These are phyloP conservation scores for Aspergillus proliferans DNA, from an alignment of 2,329 filamentous ascomycete genomes.

Conservation along the genomic window DNA sequence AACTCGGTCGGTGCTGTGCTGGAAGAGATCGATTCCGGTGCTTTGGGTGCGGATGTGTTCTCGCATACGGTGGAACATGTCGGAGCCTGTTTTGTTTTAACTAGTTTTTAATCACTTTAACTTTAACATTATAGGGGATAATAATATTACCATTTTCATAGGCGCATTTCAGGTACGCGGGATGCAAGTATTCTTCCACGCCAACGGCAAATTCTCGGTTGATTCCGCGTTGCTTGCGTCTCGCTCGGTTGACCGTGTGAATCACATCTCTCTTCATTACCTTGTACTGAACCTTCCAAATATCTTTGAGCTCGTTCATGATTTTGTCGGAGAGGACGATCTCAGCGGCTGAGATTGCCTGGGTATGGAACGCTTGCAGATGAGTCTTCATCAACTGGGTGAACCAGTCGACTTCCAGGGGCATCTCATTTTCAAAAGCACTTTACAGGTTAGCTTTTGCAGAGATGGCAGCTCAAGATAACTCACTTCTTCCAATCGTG, in stretches of 20 bases:
- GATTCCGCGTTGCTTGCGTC: background rate
- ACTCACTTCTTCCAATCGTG: background rate
- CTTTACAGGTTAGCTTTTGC: background rate
- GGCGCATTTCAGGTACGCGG: background rate
- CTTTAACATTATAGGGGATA: background rate
- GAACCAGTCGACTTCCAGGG: background rate
- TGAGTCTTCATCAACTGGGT: background rate
- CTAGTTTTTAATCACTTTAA: background rate
- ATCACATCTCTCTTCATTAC: background rate
- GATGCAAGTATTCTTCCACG: background rate
- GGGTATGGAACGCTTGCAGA: background rate
- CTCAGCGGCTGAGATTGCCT: background rate
- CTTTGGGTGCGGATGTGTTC: background rate
- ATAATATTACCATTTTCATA: background rate
- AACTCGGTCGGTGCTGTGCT: background rate
- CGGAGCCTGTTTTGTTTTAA: background rate
- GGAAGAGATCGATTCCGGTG: background rate
- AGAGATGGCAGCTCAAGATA: background rate
- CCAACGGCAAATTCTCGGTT: background rate
- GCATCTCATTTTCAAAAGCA: background rate
- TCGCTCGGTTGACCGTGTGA: too few relatives aligned
- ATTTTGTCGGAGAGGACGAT: background rate
- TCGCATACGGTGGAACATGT: background rate
- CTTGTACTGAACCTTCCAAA: background rate
- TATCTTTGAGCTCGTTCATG: background rate